phyloP scores from a whole-genome alignment of 2,329 filamentous ascomycete genomes.

The Fusarium sp. region DNA sequence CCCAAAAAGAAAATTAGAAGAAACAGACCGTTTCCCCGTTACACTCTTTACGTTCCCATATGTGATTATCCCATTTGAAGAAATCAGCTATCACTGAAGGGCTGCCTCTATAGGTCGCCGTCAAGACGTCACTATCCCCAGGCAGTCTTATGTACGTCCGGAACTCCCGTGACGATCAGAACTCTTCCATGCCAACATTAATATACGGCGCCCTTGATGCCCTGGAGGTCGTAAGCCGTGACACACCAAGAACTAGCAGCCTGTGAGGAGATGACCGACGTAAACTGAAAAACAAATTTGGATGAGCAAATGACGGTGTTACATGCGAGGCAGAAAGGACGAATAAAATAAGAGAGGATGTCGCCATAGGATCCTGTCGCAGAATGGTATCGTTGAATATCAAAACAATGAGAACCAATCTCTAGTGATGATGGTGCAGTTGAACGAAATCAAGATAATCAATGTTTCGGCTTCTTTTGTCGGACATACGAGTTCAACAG shows the following conservation, averaged over 20 bases:
- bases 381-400: slow-evolving; percentile 50
- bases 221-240: neutral
- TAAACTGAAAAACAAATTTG: slow-evolving; percentile 9
- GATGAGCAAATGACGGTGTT: slow-evolving; percentile 2
- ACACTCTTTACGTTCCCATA: slow-evolving; percentile 18
- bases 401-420: slow-evolving; percentile 33
- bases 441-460: slow-evolving; percentile 22
- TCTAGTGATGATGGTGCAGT: slow-evolving; percentile 30
- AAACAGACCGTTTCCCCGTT: slow-evolving; percentile 16
- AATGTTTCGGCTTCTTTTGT: slow-evolving; percentile 10
- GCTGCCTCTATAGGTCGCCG: neutral
- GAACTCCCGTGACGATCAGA: neutral
- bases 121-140: slow-evolving; percentile 3
- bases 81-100: neutral
- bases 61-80: slow-evolving; percentile 21
- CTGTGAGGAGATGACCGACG: slow-evolving; percentile 2
- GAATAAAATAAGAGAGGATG: slow-evolving; percentile 26
- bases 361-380: slow-evolving; percentile 38
- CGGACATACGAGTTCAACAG: slow-evolving; percentile 1
- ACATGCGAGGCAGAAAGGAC: slow-evolving; percentile 8
- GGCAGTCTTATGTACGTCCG: neutral
- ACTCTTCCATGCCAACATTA: slow-evolving; percentile 23
- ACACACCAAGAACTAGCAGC: slow-evolving; percentile 3
- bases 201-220: slow-evolving; percentile 32
- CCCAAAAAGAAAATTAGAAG: slow-evolving; percentile 10